A percentile compares a stretch with the other conserved stretches of the same genome.
Conservation (phyloP, 2,329 filamentous ascomycete species). For the Allantophomopsis lycopodina region DNA sequence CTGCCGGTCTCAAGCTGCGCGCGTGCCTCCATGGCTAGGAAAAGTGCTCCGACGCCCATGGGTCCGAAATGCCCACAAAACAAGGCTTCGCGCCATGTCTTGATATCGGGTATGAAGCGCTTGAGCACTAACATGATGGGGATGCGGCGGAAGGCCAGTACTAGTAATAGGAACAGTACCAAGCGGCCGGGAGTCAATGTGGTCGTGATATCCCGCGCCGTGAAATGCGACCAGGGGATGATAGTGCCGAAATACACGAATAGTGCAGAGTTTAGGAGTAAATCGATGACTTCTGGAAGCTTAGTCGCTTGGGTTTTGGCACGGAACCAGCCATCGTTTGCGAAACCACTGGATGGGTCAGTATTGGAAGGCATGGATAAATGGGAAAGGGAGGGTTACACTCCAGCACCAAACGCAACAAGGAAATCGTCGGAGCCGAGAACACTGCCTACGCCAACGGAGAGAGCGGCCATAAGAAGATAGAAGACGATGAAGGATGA, state of each 20-base stretch:
- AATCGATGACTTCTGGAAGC: conserved; percentile 87
- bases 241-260: conserved; percentile 89
- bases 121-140: conserved; percentile 88
- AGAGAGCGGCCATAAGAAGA: conserved; percentile 72
- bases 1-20: conserved; percentile 34
- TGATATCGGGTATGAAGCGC: conserved; percentile 88
- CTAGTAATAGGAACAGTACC: conserved; percentile 57
- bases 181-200: conserved; percentile 44
- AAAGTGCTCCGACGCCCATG: conserved; percentile 49
- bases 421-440: conserved; percentile 82
- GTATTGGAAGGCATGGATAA: too few species aligned
- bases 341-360: conserved; percentile 52
- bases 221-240: conserved; percentile 66
- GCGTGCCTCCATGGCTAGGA: conserved; percentile 37
- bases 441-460: conserved; percentile 82
- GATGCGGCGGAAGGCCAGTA: conserved; percentile 58
- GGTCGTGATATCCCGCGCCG: conserved; percentile 53
- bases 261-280: conserved; percentile 78
- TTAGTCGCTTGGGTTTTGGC: conserved; percentile 80
- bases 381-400: too few species aligned
- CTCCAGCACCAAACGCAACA: conserved; percentile 79
- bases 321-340: conserved; percentile 90
- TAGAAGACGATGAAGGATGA: conserved; percentile 32
- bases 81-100: conserved; percentile 92
- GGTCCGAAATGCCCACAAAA: conserved; percentile 97